Evolutionary conservation across 2,329 filamentous ascomycete species (phyloP).

Genomic region (Hypoxylon sp.): DNA sequence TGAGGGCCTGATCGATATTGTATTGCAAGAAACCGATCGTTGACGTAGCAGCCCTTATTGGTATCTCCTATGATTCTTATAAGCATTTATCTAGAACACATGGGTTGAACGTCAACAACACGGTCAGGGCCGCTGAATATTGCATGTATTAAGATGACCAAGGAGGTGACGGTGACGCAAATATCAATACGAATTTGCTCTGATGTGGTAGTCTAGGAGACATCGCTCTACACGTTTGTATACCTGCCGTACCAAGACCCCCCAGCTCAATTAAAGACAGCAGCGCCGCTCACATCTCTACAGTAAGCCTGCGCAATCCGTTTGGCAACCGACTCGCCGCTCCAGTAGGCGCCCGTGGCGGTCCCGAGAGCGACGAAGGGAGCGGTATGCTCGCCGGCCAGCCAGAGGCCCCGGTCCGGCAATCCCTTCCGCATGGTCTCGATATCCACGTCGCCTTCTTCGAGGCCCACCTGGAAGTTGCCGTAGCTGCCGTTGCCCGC

Average conservation of each 20-base stretch:
- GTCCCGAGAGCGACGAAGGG: conserved; percentile 91
- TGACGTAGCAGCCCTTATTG: no score
- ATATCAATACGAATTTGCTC: not conserved
- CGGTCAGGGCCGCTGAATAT: not conserved
- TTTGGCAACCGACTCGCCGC: conserved; percentile 78
- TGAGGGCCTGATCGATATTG: not conserved
- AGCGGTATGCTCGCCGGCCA: conserved; percentile 89
- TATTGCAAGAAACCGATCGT: not conserved
- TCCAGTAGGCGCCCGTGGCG: conserved; percentile 91
- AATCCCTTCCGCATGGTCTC: conserved; percentile 68
- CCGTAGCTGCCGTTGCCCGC: conserved; percentile 84
- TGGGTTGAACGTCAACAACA: not conserved
- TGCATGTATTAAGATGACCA: no score
- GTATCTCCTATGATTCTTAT: no score
- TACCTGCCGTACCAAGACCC: not conserved
- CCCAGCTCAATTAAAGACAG: conserved; percentile 18
- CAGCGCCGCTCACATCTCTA: conserved; percentile 31
- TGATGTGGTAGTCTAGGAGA: not conserved
- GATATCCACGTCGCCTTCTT: conserved; percentile 75
- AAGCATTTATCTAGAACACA: not conserved
- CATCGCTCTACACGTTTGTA: not conserved
- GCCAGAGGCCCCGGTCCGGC: conserved; percentile 76
- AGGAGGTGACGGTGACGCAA: not conserved
- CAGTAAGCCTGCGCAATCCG: conserved; percentile 67
- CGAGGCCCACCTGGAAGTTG: conserved; percentile 82